Conservation (phyloP, 2,329 filamentous ascomycete genomes). For the Rhynchosporium agropyri region DNA sequence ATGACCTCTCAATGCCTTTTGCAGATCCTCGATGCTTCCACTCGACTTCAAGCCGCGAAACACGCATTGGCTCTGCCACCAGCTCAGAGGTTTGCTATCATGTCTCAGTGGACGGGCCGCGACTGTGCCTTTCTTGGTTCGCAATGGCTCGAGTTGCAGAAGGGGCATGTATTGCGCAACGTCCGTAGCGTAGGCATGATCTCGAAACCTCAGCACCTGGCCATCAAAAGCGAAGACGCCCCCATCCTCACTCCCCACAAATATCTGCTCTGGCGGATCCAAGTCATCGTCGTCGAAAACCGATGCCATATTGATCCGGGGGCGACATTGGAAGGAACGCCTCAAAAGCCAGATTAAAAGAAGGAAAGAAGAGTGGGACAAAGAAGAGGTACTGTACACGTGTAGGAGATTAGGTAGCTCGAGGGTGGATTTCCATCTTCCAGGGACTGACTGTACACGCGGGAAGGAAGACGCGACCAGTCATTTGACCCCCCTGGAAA, state of each 20-base stretch:
- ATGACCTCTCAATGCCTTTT: slow-evolving; percentile 49
- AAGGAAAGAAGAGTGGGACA: no score
- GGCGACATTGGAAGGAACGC: no score
- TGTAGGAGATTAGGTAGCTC: background rate
- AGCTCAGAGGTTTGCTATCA: slow-evolving; percentile 14
- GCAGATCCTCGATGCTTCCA: slow-evolving; percentile 14
- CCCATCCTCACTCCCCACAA: background rate
- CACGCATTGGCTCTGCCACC: slow-evolving; percentile 29
- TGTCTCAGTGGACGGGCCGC: slow-evolving; percentile 14
- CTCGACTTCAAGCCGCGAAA: slow-evolving; percentile 17
- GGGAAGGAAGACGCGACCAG: background rate
- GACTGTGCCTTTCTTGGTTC: slow-evolving; percentile 62
- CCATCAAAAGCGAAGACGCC: slow-evolving; percentile 15
- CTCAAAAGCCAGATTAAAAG: no score
- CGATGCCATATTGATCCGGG: slow-evolving; percentile 1
- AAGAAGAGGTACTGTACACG: slow-evolving; percentile 4
- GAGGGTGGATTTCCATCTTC: background rate
- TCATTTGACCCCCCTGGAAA: background rate
- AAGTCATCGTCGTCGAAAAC: slow-evolving; percentile 13
- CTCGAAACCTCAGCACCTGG: slow-evolving; percentile 9
- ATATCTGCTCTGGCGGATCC: slow-evolving; percentile 1
- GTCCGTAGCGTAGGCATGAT: slow-evolving; percentile 15
- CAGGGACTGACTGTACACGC: background rate
- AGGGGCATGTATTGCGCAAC: slow-evolving; percentile 59
- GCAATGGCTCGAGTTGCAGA: slow-evolving; percentile 57